Evolutionary conservation across 768 basidiomycete genomes (phyloP).

Genomic region (Amanita polypyramis): DNA sequence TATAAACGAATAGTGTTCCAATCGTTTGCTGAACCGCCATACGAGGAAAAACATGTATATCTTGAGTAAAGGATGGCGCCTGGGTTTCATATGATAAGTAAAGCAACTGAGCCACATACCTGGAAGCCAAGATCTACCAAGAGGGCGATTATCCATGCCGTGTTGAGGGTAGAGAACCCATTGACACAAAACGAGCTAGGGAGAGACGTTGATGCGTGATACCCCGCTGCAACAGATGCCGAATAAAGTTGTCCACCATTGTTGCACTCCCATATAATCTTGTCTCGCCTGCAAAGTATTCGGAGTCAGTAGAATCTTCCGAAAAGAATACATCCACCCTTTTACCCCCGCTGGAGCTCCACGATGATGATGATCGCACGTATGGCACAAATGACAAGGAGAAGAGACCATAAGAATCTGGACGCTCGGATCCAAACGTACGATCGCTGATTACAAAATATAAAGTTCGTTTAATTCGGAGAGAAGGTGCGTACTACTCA

Average conservation of each 20-base stretch:
- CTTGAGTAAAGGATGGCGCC: constrained; percentile 22
- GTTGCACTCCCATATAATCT: constrained; percentile 64
- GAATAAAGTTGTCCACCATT: constrained; percentile 61
- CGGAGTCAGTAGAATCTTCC: constrained; percentile 1
- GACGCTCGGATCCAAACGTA: constrained; percentile 56
- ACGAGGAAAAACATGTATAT: constrained; percentile 68
- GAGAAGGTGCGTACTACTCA: constrained; percentile 23
- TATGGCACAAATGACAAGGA: constrained; percentile 53
- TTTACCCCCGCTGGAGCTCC: constrained; percentile 56
- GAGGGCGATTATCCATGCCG: constrained; percentile 54
- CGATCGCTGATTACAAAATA: constrained; percentile 39
- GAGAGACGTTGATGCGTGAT: constrained; percentile 30
- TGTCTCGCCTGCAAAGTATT: constrained; percentile 37
- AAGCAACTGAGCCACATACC: constrained; percentile 28
- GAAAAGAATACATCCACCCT: constrained; percentile 2
- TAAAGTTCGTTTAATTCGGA: constrained; percentile 7
- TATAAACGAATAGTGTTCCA: constrained; percentile 58
- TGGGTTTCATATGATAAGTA: constrained; percentile 15
- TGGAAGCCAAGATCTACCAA: constrained; percentile 59
- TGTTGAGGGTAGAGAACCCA: constrained; percentile 51
- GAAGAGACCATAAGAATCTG: constrained; percentile 62
- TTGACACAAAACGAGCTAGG: constrained; percentile 47
- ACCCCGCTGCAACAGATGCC: constrained; percentile 29
- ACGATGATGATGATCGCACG: constrained; percentile 68
- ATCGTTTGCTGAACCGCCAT: constrained; percentile 63